A percentile compares a stretch with the other conserved stretches of the same genome.
These are phyloP conservation scores for Sclerotinia subarctica DNA, from an alignment of 2,329 filamentous ascomycete genomes.

Conservation along the genomic window DNA sequence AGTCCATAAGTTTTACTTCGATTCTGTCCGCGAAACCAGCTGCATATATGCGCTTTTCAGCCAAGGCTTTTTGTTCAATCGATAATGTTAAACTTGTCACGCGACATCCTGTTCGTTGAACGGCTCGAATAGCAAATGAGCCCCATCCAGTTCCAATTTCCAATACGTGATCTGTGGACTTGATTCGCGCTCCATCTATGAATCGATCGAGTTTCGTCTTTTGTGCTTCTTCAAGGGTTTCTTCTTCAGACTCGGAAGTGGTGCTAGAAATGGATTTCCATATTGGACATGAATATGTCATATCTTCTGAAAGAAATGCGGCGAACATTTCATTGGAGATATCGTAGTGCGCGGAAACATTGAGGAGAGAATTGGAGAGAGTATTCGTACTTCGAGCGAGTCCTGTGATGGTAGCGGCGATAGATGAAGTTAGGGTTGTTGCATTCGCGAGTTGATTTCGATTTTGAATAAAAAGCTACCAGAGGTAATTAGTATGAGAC, in stretches of 20 bases:
- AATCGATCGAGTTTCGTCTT: constrained; percentile 64
- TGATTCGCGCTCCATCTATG: constrained; percentile 62
- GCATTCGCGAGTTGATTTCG: constrained; percentile 62
- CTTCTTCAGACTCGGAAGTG: constrained; percentile 41
- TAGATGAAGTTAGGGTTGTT: constrained; percentile 57
- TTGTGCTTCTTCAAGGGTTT: constrained; percentile 64
- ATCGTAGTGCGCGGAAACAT: constrained; percentile 71
- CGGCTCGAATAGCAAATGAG: constrained; percentile 68
- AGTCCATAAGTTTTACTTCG: constrained; percentile 65
- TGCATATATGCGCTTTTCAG: constrained; percentile 59
- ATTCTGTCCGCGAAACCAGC: constrained; percentile 60
- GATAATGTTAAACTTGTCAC: constrained; percentile 68
- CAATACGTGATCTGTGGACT: constrained; percentile 63
- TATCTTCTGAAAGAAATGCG: constrained; percentile 69
- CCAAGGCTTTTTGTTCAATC: constrained; percentile 65
- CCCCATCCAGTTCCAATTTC: constrained; percentile 78
- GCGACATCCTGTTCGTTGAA: constrained; percentile 61
- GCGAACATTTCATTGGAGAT: constrained; percentile 75
- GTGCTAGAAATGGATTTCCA: constrained; percentile 51
- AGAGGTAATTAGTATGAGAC: neutral
- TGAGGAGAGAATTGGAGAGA: constrained; percentile 56
- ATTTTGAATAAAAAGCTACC: constrained; percentile 67
- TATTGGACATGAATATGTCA: constrained; percentile 73
- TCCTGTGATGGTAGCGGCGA: constrained; percentile 56
- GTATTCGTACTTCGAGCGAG: constrained; percentile 58